Evolutionary conservation across 1,284 basidiomycete genomes (phyloP).

Genomic region (Papiliotrema flavescens): DNA sequence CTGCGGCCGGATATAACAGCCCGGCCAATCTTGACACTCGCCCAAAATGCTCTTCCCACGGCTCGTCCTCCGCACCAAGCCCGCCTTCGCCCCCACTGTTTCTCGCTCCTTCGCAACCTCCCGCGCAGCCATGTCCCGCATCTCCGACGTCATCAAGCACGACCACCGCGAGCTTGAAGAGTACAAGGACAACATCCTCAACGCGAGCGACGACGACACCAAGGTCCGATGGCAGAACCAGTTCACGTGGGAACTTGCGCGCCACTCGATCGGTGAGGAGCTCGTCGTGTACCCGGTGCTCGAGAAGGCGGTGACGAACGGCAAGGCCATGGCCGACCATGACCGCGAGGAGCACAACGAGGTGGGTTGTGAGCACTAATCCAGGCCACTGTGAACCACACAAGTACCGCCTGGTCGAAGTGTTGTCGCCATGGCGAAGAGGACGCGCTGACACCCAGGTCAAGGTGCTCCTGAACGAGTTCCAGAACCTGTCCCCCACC

Average conservation of each 20-base stretch:
- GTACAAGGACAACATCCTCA: slow-evolving; percentile 51
- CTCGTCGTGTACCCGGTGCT: slow-evolving; percentile 62
- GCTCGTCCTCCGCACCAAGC: background rate
- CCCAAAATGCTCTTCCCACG: background rate
- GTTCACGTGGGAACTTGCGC: slow-evolving; percentile 24
- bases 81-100: background rate
- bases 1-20: too few relatives aligned
- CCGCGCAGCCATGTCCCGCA: slow-evolving; percentile 16
- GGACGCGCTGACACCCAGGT: slow-evolving; percentile 5
- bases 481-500: slow-evolving; percentile 47
- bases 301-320: slow-evolving; percentile 58
- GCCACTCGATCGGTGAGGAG: slow-evolving; percentile 59
- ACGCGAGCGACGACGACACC: slow-evolving; percentile 7
- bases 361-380: slow-evolving; percentile 11
- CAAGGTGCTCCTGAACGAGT: slow-evolving; percentile 18
- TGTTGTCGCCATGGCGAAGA: too few relatives aligned
- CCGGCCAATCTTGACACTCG: too few relatives aligned
- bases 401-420: too few relatives aligned
- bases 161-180: slow-evolving; percentile 45
- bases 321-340: slow-evolving; percentile 56
- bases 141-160: slow-evolving; percentile 21
- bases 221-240: slow-evolving; percentile 57
- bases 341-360: slow-evolving; percentile 60
- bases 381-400: too few relatives aligned
- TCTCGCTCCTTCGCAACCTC: too few relatives aligned